Evolutionary conservation across 495 filamentous ascomycete species (phyloP).

Genomic region (Neurospora tetrasperma): DNA sequence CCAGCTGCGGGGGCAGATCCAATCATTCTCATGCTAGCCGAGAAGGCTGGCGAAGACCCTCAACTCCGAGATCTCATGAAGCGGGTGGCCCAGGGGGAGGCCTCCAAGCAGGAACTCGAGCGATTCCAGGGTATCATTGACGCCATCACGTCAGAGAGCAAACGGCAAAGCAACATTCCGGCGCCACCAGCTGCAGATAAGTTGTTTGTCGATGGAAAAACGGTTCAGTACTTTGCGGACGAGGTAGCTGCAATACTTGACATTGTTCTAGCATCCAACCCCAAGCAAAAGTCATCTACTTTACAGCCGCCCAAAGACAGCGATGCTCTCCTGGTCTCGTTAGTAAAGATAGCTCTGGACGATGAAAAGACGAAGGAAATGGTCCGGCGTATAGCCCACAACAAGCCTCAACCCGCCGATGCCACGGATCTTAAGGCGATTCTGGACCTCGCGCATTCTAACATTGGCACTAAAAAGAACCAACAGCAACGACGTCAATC

Average conservation of each 20-base stretch:
- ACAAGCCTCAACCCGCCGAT: conserved; percentile 33
- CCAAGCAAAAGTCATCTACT: conserved; percentile 30
- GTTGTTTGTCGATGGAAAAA: conserved; percentile 33
- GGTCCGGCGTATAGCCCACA: conserved; percentile 30
- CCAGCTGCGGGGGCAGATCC: conserved; percentile 58
- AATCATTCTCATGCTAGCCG: conserved; percentile 89
- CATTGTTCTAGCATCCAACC: conserved; percentile 36
- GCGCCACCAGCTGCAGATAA: conserved; percentile 34
- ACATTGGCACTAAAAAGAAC: conserved; percentile 19
- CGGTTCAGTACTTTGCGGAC: conserved; percentile 38
- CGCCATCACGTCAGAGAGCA: conserved; percentile 57
- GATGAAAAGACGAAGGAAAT: conserved; percentile 26
- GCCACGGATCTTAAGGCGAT: conserved; percentile 32
- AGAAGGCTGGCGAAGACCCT: conserved; percentile 73
- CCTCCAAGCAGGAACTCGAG: conserved; percentile 66
- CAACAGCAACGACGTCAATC: conserved; percentile 15
- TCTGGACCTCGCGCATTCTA: conserved; percentile 25
- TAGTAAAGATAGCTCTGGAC: conserved; percentile 36
- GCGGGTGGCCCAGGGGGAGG: conserved; percentile 81
- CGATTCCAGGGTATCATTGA: conserved; percentile 91
- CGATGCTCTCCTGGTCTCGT: conserved; percentile 32
- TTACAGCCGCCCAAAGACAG: conserved; percentile 31
- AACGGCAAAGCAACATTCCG: conserved; percentile 26
- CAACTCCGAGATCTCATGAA: conserved; percentile 94
- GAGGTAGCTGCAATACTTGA: conserved; percentile 38